These are phyloP conservation scores for Penicillium verrucosum DNA, from an alignment of 2,329 filamentous ascomycete genomes.

Conservation along the genomic window DNA sequence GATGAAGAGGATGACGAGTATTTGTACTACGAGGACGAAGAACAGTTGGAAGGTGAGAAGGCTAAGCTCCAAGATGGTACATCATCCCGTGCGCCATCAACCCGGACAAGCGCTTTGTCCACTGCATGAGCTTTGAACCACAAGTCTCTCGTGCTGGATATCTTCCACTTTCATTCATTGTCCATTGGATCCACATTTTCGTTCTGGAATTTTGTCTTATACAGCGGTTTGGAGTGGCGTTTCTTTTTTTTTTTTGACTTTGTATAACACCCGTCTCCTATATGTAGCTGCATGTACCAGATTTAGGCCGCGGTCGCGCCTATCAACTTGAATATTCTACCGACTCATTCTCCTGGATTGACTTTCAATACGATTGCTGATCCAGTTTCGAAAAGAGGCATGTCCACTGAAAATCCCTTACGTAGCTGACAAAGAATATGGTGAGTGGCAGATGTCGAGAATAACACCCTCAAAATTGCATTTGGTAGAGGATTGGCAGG, in stretches of 20 bases:
- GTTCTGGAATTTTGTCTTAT: slow-evolving; percentile 15
- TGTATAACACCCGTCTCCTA: slow-evolving; percentile 22
- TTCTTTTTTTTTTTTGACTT: slow-evolving; percentile 8
- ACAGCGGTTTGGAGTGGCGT: slow-evolving; percentile 25
- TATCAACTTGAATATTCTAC: no score
- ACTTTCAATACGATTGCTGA: no score
- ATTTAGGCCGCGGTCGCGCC: no score
- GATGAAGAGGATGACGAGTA: slow-evolving; percentile 54
- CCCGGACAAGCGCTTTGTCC: slow-evolving; percentile 13
- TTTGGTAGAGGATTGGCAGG: no score
- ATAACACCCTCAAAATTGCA: no score
- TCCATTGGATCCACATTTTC: slow-evolving; percentile 1
- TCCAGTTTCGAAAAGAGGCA: no score
- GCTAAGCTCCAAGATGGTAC: background rate
- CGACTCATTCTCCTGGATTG: no score
- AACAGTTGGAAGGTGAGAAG: slow-evolving; percentile 22
- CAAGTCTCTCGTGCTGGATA: background rate
- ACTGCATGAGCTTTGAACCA: slow-evolving; percentile 11
- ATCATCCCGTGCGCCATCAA: slow-evolving; percentile 1
- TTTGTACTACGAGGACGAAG: slow-evolving; percentile 58
- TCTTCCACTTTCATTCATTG: background rate
- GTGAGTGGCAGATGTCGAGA: no score
- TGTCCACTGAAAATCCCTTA: no score
- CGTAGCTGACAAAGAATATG: no score
- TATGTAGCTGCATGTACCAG: background rate